phyloP scores from a whole-genome alignment of 176 grass and related monocot genomes.

The Areca catechu region DNA sequence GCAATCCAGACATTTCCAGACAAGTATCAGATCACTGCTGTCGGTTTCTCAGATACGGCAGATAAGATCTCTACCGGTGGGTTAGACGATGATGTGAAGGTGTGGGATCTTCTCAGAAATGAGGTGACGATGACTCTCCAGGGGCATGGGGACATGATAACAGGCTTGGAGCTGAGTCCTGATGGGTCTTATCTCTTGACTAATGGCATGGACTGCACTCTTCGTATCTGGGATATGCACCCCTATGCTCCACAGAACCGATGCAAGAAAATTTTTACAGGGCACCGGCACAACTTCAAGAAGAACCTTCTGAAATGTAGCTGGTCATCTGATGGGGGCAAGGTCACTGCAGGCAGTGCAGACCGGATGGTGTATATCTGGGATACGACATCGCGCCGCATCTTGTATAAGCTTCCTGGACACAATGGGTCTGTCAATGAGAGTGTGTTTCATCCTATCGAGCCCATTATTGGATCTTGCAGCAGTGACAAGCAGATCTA shows the following conservation, averaged over 20 bases:
- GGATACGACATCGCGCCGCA: slow-evolving; percentile 85
- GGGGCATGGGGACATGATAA: slow-evolving; percentile 96
- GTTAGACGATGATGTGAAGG: slow-evolving; percentile 90
- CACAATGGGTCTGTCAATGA: slow-evolving; percentile 95
- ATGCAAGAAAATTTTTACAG: slow-evolving; percentile 85
- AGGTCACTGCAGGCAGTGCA: slow-evolving; percentile 84
- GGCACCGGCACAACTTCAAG: slow-evolving; percentile 95
- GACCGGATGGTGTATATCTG: slow-evolving; percentile 99
- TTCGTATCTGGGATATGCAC: slow-evolving; percentile 94
- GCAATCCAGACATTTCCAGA: slow-evolving; percentile 96
- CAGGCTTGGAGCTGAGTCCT: slow-evolving; percentile 89
- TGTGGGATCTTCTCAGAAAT: slow-evolving; percentile 95
- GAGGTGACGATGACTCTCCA: slow-evolving; percentile 73
- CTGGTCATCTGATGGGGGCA: slow-evolving; percentile 89
- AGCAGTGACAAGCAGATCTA: slow-evolving; percentile 96
- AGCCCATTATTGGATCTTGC: slow-evolving; percentile 87
- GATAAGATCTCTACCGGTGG: slow-evolving; percentile 92
- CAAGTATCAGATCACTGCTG: slow-evolving; percentile 91
- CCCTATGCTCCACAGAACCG: slow-evolving; percentile 95
- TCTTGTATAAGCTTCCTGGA: slow-evolving; percentile 97
- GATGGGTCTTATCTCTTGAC: slow-evolving; percentile 94
- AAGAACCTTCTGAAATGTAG: slow-evolving; percentile 92
- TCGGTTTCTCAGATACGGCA: slow-evolving; percentile 86
- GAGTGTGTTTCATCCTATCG: slow-evolving; percentile 81
- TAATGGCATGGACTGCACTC: slow-evolving; percentile 87